phyloP scores from a whole-genome alignment of 208 protist genomes.

The Leishmania turanica region DNA sequence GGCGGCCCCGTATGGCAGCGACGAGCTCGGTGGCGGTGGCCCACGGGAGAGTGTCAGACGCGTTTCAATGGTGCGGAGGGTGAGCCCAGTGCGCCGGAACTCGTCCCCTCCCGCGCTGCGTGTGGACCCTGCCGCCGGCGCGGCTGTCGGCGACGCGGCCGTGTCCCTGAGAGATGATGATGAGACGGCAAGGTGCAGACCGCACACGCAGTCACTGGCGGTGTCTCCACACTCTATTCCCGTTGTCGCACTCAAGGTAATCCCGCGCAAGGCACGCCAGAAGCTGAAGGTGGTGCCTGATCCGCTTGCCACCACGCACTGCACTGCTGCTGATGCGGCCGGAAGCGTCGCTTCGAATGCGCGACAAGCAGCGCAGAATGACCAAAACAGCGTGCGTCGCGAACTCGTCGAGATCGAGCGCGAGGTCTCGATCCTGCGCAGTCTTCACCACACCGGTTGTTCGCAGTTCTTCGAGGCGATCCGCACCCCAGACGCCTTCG shows the following conservation, averaged over 20 bases:
- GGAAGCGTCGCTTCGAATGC: background rate
- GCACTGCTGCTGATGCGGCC: background rate
- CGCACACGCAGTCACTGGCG: background rate
- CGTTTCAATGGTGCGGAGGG: background rate
- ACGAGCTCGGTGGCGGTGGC: background rate
- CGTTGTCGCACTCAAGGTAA: slow-evolving; percentile 66
- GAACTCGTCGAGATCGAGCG: slow-evolving; percentile 75
- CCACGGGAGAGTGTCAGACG: background rate
- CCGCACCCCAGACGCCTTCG: slow-evolving; percentile 74
- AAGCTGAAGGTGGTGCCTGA: slow-evolving; percentile 5
- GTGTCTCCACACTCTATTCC: slow-evolving; percentile 12
- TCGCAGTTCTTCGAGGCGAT: slow-evolving; percentile 74
- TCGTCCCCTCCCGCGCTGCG: background rate
- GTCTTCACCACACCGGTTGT: slow-evolving; percentile 72
- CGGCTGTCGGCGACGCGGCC: background rate
- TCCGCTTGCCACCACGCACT: slow-evolving; percentile 1
- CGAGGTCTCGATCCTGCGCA: slow-evolving; percentile 71
- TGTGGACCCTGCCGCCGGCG: background rate
- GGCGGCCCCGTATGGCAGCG: background rate
- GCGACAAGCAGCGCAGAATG: background rate
- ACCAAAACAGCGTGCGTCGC: slow-evolving; percentile 23
- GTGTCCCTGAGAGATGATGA: background rate
- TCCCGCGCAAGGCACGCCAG: slow-evolving; percentile 44
- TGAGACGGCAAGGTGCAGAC: background rate
- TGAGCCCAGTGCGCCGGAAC: background rate